A percentile compares a stretch with the other conserved stretches of the same genome.
Evolutionary conservation across 768 basidiomycete genomes (phyloP).

Genomic region (Mycena epipterygia): DNA sequence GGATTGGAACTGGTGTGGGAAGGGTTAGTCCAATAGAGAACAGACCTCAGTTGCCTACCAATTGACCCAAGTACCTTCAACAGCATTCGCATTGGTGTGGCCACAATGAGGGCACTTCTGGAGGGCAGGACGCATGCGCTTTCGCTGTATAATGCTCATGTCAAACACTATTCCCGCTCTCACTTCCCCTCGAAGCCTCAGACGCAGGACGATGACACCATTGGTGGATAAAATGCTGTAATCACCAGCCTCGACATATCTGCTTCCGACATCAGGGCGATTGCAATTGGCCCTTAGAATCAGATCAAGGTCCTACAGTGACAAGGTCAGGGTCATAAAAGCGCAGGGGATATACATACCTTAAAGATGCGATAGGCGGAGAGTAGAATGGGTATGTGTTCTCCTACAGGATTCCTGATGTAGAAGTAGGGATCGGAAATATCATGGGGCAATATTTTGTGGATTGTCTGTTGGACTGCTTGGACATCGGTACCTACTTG

Average conservation of each 20-base stretch:
- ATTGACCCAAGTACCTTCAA: constrained; percentile 15
- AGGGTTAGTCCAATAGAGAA: background rate
- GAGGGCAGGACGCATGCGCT: background rate
- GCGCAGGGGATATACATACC: too few relatives aligned
- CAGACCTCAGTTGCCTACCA: constrained; percentile 8
- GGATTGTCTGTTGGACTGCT: constrained; percentile 8
- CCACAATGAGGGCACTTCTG: background rate
- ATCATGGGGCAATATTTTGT: constrained; percentile 7
- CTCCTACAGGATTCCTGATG: constrained; percentile 2
- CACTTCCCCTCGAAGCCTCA: background rate
- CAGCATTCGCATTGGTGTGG: background rate
- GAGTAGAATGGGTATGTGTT: constrained; percentile 14
- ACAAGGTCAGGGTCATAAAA: too few relatives aligned
- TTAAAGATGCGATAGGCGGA: too few relatives aligned
- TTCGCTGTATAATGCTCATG: constrained; percentile 16
- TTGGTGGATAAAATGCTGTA: constrained; percentile 18
- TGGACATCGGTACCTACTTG: constrained; percentile 5
- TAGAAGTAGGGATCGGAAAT: constrained; percentile 15
- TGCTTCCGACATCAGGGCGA: constrained; percentile 6
- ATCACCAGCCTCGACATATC: constrained; percentile 14
- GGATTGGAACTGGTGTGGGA: background rate
- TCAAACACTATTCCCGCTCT: constrained; percentile 2
- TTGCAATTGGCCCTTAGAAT: constrained; percentile 3
- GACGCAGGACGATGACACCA: background rate
- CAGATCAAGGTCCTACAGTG: too few relatives aligned